These are phyloP conservation scores for Mycena leptocephala DNA, from an alignment of 768 basidiomycete species.

Conservation along the genomic window DNA sequence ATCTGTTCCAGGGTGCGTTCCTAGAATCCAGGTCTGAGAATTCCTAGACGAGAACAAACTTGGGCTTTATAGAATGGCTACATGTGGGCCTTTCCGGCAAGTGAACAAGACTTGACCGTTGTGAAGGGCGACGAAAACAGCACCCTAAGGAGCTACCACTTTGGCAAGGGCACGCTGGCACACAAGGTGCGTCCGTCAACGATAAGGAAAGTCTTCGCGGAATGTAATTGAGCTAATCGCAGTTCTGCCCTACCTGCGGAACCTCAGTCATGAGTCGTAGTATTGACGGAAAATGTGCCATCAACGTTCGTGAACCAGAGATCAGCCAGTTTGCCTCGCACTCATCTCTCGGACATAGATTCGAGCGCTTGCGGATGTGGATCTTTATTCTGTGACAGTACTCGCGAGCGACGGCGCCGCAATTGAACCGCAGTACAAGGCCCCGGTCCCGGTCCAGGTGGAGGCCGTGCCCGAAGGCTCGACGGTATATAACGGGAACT, in stretches of 20 bases:
- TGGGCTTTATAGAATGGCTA: constrained; percentile 18
- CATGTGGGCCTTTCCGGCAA: constrained; percentile 15
- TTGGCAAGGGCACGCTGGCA: constrained; percentile 11
- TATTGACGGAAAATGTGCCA: neutral
- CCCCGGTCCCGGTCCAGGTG: neutral
- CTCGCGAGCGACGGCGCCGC: neutral
- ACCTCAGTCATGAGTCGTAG: constrained; percentile 12
- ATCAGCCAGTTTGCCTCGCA: neutral
- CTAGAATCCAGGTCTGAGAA: neutral
- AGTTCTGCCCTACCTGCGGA: constrained; percentile 32
- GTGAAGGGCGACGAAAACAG: constrained; percentile 27
- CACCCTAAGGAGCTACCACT: constrained; percentile 22
- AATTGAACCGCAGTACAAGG: neutral
- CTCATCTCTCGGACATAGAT: neutral
- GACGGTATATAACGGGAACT: constrained; percentile 19
- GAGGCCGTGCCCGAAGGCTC: constrained; percentile 9
- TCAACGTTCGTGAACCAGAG: constrained; percentile 1
- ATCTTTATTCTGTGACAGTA: neutral
- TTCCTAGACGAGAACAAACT: neutral
- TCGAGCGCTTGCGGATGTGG: constrained; percentile 5
- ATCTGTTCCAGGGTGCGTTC: constrained; percentile 17
- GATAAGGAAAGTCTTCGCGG: neutral
- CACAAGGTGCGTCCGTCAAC: constrained; percentile 12
- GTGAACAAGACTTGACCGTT: neutral
- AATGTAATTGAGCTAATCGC: neutral